A percentile compares a stretch with the other conserved stretches of the same genome.
Evolutionary conservation across 179 eudicot species (phyloP).

Genomic region (Silene vulgaris): DNA sequence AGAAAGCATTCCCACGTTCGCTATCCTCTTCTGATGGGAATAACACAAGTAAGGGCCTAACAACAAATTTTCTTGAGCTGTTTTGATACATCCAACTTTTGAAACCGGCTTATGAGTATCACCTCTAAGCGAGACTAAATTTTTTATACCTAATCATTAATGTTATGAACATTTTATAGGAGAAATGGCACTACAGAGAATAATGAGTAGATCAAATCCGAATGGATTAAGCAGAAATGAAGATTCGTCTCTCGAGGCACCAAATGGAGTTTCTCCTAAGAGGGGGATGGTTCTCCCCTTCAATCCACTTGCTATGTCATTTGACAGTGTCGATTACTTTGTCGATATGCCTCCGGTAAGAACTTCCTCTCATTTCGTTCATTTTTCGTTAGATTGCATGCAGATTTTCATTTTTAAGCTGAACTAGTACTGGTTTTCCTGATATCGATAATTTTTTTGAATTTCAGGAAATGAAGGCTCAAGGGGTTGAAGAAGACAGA

Average conservation of each 20-base stretch:
- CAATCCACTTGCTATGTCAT: slow-evolving; percentile 52
- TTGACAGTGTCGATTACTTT: slow-evolving; percentile 43
- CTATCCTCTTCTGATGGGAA: slow-evolving; percentile 66
- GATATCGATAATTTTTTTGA: not conserved
- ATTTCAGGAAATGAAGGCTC: slow-evolving; percentile 74
- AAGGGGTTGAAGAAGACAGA: slow-evolving; percentile 68
- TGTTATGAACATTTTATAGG: slow-evolving; percentile 27
- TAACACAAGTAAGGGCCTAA: slow-evolving; percentile 54
- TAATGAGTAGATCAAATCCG: slow-evolving; percentile 53
- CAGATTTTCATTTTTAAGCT: not conserved
- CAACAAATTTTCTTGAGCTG: not conserved
- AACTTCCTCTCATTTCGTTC: not conserved
- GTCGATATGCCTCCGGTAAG: slow-evolving; percentile 65
- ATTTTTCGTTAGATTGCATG: not conserved
- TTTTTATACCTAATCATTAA: no score
- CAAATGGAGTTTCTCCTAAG: slow-evolving; percentile 39
- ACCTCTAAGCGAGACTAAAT: not conserved
- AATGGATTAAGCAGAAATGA: slow-evolving; percentile 52
- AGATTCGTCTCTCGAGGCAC: slow-evolving; percentile 44
- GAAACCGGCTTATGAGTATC: not conserved
- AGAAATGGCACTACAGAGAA: slow-evolving; percentile 64
- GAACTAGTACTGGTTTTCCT: not conserved
- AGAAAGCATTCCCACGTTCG: slow-evolving; percentile 40
- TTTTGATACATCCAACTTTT: not conserved
- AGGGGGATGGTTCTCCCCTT: slow-evolving; percentile 68